Conservation (phyloP, 2,329 filamentous ascomycete genomes). For the Ophiostoma perfectum region DNA sequence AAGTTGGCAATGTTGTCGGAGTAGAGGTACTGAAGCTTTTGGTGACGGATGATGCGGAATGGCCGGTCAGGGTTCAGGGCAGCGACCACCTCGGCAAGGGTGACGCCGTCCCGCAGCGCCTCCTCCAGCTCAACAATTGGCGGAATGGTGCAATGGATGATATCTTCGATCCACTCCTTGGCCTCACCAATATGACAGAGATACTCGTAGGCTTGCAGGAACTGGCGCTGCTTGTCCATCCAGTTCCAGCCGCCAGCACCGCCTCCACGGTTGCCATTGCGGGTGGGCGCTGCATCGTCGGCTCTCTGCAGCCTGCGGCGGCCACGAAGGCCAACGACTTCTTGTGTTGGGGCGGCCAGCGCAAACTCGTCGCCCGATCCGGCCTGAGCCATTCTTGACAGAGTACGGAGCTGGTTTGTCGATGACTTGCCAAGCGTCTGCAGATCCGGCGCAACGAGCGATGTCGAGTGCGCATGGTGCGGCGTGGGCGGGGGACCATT, state of each 20-base stretch:
- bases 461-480: constrained; percentile 35
- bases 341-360: constrained; percentile 70
- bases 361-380: constrained; percentile 73
- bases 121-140: constrained; percentile 93
- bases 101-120: constrained; percentile 85
- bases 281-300: constrained; percentile 46
- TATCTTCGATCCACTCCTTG: constrained; percentile 96
- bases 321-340: constrained; percentile 82
- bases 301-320: constrained; percentile 74
- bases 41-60: constrained; percentile 77
- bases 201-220: constrained; percentile 95
- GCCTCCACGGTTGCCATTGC: constrained; percentile 50
- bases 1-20: constrained; percentile 98
- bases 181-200: constrained; percentile 98
- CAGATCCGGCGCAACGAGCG: constrained; percentile 65
- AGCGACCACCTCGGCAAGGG: constrained; percentile 88
- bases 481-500: constrained; percentile 35
- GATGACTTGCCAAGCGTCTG: constrained; percentile 80
- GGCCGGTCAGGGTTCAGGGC: constrained; percentile 72
- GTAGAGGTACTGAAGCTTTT: constrained; percentile 85
- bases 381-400: constrained; percentile 76
- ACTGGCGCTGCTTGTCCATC: constrained; percentile 99
- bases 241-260: constrained; percentile 82
- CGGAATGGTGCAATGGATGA: constrained; percentile 78
- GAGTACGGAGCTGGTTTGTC: constrained; percentile 78